Evolutionary conservation across 1,284 basidiomycete species (phyloP).

Genomic region (Porogramme epimiltina): DNA sequence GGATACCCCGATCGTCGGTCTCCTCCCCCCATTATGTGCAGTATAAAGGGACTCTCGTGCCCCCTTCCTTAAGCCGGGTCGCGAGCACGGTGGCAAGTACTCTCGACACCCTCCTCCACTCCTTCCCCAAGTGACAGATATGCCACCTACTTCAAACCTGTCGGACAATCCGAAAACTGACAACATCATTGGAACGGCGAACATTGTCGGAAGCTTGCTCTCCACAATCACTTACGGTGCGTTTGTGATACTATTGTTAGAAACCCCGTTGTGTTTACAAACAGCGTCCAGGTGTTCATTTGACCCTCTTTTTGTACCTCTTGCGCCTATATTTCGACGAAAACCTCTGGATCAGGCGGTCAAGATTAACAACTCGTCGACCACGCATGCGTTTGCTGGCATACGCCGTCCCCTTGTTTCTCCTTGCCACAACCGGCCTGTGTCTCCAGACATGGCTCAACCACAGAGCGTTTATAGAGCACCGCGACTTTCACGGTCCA

Average conservation of each 20-base stretch:
- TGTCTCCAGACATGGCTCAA: constrained; percentile 29
- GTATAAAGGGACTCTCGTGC: too few species aligned
- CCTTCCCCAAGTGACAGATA: neutral
- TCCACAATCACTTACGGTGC: constrained; percentile 30
- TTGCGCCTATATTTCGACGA: constrained; percentile 4
- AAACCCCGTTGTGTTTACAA: neutral
- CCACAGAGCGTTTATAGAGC: constrained; percentile 24
- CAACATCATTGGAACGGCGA: constrained; percentile 16
- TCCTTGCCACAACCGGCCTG: constrained; percentile 25
- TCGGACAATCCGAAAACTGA: neutral
- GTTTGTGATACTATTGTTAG: constrained; percentile 7
- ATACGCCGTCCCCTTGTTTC: constrained; percentile 20
- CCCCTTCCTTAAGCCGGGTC: too few species aligned
- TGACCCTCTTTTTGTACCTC: constrained; percentile 20
- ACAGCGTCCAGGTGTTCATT: constrained; percentile 23
- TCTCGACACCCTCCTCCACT: neutral
- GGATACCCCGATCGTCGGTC: too few species aligned
- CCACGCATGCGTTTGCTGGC: constrained; percentile 18
- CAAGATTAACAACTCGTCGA: neutral
- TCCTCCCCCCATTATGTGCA: too few species aligned
- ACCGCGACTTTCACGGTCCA: constrained; percentile 18
- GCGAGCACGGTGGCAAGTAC: neutral
- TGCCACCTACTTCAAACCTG: neutral
- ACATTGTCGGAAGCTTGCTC: constrained; percentile 20
- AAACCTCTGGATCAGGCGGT: neutral